Evolutionary conservation across 495 filamentous ascomycete genomes (phyloP), one percentile per base, ranked within the genome.

Genomic region (Aspergillus nidulans): DNA sequence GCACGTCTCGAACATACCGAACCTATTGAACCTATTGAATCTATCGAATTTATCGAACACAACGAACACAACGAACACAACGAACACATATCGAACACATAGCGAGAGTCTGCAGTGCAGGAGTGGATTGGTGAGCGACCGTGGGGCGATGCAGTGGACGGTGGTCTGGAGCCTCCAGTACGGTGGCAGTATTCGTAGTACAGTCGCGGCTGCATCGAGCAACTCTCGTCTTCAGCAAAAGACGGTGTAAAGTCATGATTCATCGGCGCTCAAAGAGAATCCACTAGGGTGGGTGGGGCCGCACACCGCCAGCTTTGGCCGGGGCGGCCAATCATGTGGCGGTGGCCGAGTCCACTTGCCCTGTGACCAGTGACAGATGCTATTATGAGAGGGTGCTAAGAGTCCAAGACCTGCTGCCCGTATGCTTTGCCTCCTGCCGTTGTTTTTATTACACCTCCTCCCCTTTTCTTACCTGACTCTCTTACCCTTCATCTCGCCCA

Each of bases 381-480:
- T n/a, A n/a, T n/a, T n/a, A n/a, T n/a, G n/a, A n/a, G n/a, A n/a
- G n/a, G n/a, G n/a, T n/a, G n/a, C n/a, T n/a, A n/a, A n/a, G n/a
- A n/a, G n/a, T n/a, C n/a, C n/a, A n/a, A n/a, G n/a, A n/a, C n/a
- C n/a, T n/a, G n/a, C 26, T 28, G 9, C 9, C 26, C 5, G 4
- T 50, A 43, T 57, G 25, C 30, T 42, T 36, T 52, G 25, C 48
- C 48, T 52, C 41, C 49, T 30, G 49, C 49, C 49, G 49, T 51
- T 40, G 38, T 26, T 40, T 38, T 41, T 52, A 52, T 52, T 41
- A 49, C 26, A 39, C 19, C 13, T 10, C 21, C 19, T 26, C 52
- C 28, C 40, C 45, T 28, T 46, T 25, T 39, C 49, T 32, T 26
- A 40, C 41, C 44, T 19, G 16, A 20, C 13, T 48, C 34, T 44